Conservation (phyloP, 805 yeast genomes). For the Suhomyces faveliae region DNA sequence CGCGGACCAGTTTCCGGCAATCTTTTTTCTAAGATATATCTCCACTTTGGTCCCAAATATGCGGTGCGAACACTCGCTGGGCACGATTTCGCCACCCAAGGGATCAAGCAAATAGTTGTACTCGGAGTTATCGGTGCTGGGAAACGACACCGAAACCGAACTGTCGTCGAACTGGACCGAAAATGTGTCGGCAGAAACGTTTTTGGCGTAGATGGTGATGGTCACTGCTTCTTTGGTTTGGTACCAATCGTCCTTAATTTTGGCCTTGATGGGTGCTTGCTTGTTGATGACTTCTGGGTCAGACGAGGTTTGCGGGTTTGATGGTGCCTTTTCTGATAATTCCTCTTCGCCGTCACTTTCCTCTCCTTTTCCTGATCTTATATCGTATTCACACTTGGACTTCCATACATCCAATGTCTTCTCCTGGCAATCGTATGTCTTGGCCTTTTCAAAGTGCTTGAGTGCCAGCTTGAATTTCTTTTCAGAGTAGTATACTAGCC, state of each 20-base stretch:
- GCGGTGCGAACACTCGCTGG: conserved; percentile 42
- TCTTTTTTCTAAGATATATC: conserved; percentile 52
- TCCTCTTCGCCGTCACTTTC: conserved; percentile 5
- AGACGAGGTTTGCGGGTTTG: conserved; percentile 17
- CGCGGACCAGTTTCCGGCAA: conserved; percentile 51
- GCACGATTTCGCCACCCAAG: conserved; percentile 50
- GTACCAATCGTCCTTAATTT: conserved; percentile 49
- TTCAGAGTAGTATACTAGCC: conserved; percentile 43
- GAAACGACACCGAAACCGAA: conserved; percentile 46
- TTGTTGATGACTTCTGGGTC: conserved; percentile 33
- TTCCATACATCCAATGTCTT: conserved; percentile 50
- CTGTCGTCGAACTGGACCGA: conserved; percentile 37
- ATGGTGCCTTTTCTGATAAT: neutral
- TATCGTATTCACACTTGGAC: conserved; percentile 34
- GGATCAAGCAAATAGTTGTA: conserved; percentile 59
- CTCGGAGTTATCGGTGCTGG: conserved; percentile 49
- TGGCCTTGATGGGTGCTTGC: conserved; percentile 38
- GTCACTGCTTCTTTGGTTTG: conserved; percentile 60
- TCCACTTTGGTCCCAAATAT: conserved; percentile 78
- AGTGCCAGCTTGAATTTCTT: conserved; percentile 44
- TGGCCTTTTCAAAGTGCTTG: conserved; percentile 42
- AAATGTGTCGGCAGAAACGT: conserved; percentile 51
- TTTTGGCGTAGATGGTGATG: conserved; percentile 69
- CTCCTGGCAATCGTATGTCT: conserved; percentile 43
- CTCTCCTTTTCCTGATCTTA: conserved; percentile 20